These are phyloP conservation scores for Aspergillus kassunensis DNA, from an alignment of 495 filamentous ascomycete species.

Conservation along the genomic window DNA sequence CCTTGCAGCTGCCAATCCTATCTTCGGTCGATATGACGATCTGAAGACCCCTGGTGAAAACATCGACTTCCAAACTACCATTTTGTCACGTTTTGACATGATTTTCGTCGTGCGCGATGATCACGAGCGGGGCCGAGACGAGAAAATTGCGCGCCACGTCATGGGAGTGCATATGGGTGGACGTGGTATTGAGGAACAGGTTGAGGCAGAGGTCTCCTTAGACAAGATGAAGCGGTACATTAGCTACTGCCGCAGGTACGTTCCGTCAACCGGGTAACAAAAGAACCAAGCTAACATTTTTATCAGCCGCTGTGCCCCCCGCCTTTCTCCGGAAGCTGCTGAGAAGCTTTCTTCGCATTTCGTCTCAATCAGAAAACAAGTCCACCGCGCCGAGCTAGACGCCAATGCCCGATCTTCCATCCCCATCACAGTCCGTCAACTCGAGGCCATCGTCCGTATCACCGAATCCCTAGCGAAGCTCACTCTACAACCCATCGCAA, in stretches of 20 bases:
- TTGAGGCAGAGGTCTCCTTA: constrained; percentile 80
- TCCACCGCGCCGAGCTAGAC: constrained; percentile 83
- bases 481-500: constrained; percentile 76
- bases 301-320: constrained; percentile 88
- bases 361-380: constrained; percentile 90
- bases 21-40: constrained; percentile 97
- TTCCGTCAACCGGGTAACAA: constrained; percentile 11
- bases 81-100: constrained; percentile 98
- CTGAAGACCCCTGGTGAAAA: constrained; percentile 97
- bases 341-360: constrained; percentile 98
- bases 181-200: constrained; percentile 75
- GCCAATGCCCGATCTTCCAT: constrained; percentile 86
- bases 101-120: constrained; percentile 98
- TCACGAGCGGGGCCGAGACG: constrained; percentile 84
- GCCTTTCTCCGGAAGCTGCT: constrained; percentile 85
- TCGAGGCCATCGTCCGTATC: constrained; percentile 96
- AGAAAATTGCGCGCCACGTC: constrained; percentile 92
- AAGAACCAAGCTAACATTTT: constrained; percentile 28
- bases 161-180: constrained; percentile 98
- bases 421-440: constrained; percentile 94
- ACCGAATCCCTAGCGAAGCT: constrained; percentile 94
- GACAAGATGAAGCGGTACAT: constrained; percentile 99
- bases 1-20: constrained; percentile 92
- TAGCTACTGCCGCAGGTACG: constrained; percentile 92
- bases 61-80: constrained; percentile 99